Percentiles rank a stretch among this genome's conserved stretches.
Evolutionary conservation across 1,139 yeast species (phyloP).

Genomic region (Entelexis sorbosivorans): DNA sequence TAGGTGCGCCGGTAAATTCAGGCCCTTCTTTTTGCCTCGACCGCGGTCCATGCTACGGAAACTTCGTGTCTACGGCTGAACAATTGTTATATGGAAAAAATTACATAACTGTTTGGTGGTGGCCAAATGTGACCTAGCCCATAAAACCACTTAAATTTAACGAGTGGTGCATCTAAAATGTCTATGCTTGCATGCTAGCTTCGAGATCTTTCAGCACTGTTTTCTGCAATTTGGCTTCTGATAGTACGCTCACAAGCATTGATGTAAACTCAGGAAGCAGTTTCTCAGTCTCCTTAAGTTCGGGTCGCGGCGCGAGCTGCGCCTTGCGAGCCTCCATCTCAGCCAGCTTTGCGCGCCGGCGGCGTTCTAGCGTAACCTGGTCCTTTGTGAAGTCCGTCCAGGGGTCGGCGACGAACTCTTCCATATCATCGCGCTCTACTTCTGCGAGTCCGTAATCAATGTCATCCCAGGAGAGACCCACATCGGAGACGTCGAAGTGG

Average conservation of each 20-base stretch:
- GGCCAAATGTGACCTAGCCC: slow-evolving; percentile 3
- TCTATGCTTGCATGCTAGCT: background rate
- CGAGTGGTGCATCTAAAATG: background rate
- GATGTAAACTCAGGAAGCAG: slow-evolving; percentile 25
- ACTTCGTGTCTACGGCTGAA: background rate
- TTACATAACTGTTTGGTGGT: slow-evolving; percentile 3
- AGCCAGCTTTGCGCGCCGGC: slow-evolving; percentile 17
- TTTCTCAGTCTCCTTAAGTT: slow-evolving; percentile 26
- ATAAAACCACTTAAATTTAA: background rate
- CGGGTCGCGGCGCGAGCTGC: slow-evolving; percentile 27
- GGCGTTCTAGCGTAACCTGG: slow-evolving; percentile 23
- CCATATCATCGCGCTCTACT: slow-evolving; percentile 31
- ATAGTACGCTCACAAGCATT: slow-evolving; percentile 7
- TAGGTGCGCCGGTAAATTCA: slow-evolving; percentile 16
- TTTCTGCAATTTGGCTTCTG: slow-evolving; percentile 8
- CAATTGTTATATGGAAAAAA: background rate
- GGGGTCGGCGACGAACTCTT: slow-evolving; percentile 22
- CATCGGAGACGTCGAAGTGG: slow-evolving; percentile 25
- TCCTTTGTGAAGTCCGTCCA: slow-evolving; percentile 20
- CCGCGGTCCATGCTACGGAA: background rate
- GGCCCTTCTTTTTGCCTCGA: background rate
- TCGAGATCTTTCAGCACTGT: slow-evolving; percentile 6
- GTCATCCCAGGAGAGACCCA: slow-evolving; percentile 32
- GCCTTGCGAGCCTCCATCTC: slow-evolving; percentile 22
- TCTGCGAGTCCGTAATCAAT: slow-evolving; percentile 28